A percentile compares a stretch with the other conserved stretches of the same genome.
phyloP scores from a whole-genome alignment of 2,329 filamentous ascomycete species.

The Aspergillus sp. region DNA sequence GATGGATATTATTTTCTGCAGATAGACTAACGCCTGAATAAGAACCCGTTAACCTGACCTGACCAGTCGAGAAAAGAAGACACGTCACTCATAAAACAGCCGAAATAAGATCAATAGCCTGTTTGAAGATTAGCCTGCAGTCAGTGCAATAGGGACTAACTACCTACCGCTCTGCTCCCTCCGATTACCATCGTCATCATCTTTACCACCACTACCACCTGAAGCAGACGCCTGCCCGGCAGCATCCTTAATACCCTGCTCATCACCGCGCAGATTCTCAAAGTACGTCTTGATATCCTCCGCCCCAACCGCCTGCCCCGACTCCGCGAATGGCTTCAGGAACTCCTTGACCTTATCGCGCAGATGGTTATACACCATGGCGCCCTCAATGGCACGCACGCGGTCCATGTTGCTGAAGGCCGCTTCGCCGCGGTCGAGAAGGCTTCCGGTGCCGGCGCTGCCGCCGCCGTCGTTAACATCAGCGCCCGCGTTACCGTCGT shows the following conservation, averaged over 20 bases:
- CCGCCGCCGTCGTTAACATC: conserved; percentile 25
- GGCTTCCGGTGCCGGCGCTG: conserved; percentile 62
- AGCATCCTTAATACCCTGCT: conserved; percentile 60
- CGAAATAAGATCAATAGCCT: background rate
- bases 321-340: conserved; percentile 87
- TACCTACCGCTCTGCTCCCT: conserved; percentile 42
- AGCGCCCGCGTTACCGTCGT: conserved; percentile 53
- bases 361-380: conserved; percentile 96
- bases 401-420: conserved; percentile 87
- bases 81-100: no score
- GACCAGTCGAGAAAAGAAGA: no score
- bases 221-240: conserved; percentile 44
- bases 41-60: no score
- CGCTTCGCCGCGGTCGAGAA: conserved; percentile 86
- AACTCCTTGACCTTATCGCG: conserved; percentile 95
- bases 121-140: background rate
- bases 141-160: background rate
- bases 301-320: conserved; percentile 75
- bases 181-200: conserved; percentile 26
- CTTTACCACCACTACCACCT: conserved; percentile 21
- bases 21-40: no score
- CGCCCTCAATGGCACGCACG: conserved; percentile 86
- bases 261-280: conserved; percentile 84
- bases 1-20: no score
- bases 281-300: conserved; percentile 97